phyloP scores from a whole-genome alignment of 78 protist species.

The Dictyostelium firmibasis region DNA sequence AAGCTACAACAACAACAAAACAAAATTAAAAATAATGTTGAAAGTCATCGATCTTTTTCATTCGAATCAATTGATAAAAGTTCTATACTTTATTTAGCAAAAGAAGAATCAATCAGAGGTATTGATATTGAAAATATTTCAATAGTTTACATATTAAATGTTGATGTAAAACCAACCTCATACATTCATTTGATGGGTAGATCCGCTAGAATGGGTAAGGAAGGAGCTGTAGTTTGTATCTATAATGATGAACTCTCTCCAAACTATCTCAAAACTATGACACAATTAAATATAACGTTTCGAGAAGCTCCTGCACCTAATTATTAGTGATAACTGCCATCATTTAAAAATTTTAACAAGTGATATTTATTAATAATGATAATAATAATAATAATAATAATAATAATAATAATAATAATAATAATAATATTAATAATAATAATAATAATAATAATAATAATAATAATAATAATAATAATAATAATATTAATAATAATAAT shows the following conservation, averaged over 20 bases:
- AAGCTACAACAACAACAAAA: neutral
- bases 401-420: neutral
- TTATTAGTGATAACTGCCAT: too few species aligned
- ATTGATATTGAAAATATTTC: slow-evolving; percentile 26
- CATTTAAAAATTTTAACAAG: too few species aligned
- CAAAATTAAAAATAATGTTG: neutral
- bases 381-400: too few species aligned
- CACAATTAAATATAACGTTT: slow-evolving; percentile 41
- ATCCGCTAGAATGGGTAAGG: slow-evolving; percentile 41
- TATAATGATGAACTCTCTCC: slow-evolving; percentile 7
- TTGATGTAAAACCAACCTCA: neutral
- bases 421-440: too few species aligned
- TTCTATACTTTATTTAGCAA: slow-evolving; percentile 23
- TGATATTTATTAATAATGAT: too few species aligned
- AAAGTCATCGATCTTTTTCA: too few species aligned
- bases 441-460: too few species aligned
- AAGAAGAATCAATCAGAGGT: slow-evolving; percentile 60
- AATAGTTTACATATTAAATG: slow-evolving; percentile 53
- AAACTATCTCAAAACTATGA: slow-evolving; percentile 25
- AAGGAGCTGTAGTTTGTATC: slow-evolving; percentile 23
- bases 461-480: too few species aligned
- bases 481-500: too few species aligned
- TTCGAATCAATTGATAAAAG: neutral
- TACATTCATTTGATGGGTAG: slow-evolving; percentile 68
- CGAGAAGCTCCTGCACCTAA: too few species aligned